Base-by-base conservation (phyloP, 352 stramenopile genomes). In the Phytophthora macrochlamydospora region DNA sequence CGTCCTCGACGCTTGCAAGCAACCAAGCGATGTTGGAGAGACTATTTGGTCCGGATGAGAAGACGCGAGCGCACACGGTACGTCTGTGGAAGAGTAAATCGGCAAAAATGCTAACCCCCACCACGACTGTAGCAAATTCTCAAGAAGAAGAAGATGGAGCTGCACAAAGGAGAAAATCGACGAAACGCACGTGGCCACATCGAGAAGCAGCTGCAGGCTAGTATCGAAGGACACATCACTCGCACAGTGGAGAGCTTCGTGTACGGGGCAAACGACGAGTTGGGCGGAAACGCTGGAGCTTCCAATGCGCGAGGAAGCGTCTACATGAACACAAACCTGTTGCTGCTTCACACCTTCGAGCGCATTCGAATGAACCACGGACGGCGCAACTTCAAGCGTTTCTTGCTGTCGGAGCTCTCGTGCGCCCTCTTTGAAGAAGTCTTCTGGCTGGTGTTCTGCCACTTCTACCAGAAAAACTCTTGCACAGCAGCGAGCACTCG, bases 361-460 rank as follows among this genome's bases (percentile, higher is more conserved):
- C 79, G 88, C 51, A 94, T 96, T 58, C 83, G 87, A 9, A 85
- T 92, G 18, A 60, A 66, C 7, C 78, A 90, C 14, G 88, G 86
- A 3, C 89, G 87, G 48, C 87, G 87, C 49, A 87, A 82, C 48
- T 94, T 97, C 70, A 95, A 95, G 63, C 78, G 79, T 29, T 96
- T 97, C 43, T 62, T 90, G 52, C 70, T 94, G 29, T 92, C 80
- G 7, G 79, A 94, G 14, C 54, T 93, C 37, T 94, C 83, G 32
- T 85, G 87, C 48, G 62, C 80, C 37, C 77, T 96, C 33, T 97
- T 94, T 57, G 90, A 96, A 38, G 89, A 96, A 49, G 61, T 97
- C 7, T 97, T 95, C 46, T 97, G 90, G 90, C 84, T 95, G 33
- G 78, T 83, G 2, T 94, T 96, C 69, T 95, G 85, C 62, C 86